phyloP scores from a whole-genome alignment of 805 yeast genomes.

The Cephaloascus albidus region DNA sequence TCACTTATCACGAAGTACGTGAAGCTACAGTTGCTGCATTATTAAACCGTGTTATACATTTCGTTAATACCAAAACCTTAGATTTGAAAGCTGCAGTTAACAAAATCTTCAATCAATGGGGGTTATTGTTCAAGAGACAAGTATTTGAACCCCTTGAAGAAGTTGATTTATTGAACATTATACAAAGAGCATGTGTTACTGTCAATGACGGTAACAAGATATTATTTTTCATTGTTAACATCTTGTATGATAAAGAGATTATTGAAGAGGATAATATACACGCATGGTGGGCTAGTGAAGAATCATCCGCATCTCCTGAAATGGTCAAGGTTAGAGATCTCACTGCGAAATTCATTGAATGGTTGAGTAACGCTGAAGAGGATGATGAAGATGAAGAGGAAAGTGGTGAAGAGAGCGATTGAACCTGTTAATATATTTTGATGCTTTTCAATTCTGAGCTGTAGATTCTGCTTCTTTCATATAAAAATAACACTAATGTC shows the following conservation, averaged over 20 bases:
- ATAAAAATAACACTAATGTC: too few relatives aligned
- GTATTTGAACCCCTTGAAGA: conserved; percentile 77
- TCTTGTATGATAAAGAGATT: conserved; percentile 74
- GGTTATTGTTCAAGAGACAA: conserved; percentile 70
- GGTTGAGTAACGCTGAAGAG: conserved; percentile 77
- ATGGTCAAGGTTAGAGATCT: conserved; percentile 37
- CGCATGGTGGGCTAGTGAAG: conserved; percentile 63
- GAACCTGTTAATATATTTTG: too few relatives aligned
- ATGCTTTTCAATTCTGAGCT: too few relatives aligned
- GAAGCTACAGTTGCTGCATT: conserved; percentile 71
- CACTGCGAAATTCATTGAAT: conserved; percentile 70
- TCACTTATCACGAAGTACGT: conserved; percentile 87
- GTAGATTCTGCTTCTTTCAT: too few relatives aligned
- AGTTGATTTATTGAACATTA: conserved; percentile 51
- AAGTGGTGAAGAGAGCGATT: too few relatives aligned
- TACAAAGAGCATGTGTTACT: conserved; percentile 35
- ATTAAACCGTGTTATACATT: conserved; percentile 58
- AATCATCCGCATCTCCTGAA: conserved; percentile 28
- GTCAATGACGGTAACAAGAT: conserved; percentile 36
- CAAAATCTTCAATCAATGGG: conserved; percentile 77
- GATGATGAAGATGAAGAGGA: too few relatives aligned
- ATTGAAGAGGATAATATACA: conserved; percentile 73
- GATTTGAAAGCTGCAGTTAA: conserved; percentile 67
- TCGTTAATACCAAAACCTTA: conserved; percentile 68
- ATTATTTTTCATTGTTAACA: conserved; percentile 41